These are phyloP conservation scores for Dalbergia oliveri DNA, from an alignment of 306 rosid genomes.

Conservation along the genomic window DNA sequence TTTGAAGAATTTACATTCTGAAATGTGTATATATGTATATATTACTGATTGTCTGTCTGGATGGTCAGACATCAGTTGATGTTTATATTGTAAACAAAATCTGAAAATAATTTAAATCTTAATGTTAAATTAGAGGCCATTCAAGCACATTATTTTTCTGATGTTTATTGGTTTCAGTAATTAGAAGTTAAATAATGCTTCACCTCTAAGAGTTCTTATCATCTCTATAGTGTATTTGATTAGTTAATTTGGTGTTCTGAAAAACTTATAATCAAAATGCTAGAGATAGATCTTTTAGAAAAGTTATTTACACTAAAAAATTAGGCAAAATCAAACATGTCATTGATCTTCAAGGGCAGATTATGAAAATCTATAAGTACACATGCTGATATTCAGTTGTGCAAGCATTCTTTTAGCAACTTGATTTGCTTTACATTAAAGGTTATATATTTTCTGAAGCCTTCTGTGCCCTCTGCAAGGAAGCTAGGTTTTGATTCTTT, in stretches of 20 bases:
- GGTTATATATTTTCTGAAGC: slow-evolving; percentile 15
- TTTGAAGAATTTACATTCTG: neutral
- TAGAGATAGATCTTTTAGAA: slow-evolving; percentile 9
- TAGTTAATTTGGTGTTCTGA: neutral
- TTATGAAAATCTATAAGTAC: slow-evolving; percentile 3
- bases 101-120: neutral
- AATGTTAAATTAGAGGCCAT: slow-evolving; percentile 1
- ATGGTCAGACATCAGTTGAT: slow-evolving; percentile 34
- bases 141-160: slow-evolving; percentile 20
- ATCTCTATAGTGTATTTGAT: neutral
- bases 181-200: slow-evolving; percentile 1
- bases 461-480: slow-evolving; percentile 2
- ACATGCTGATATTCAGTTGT: neutral
- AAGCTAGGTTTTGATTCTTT: slow-evolving; percentile 24
- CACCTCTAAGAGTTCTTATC: neutral
- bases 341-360: neutral
- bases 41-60: slow-evolving; percentile 25
- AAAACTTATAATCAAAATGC: neutral
- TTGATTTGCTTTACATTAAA: slow-evolving; percentile 14
- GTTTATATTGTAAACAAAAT: slow-evolving; percentile 29
- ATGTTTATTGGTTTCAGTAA: slow-evolving; percentile 20
- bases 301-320: neutral
- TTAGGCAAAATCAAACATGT: neutral
- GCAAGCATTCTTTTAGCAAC: neutral
- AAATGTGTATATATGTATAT: neutral